These are phyloP conservation scores for Clarireedia paspali DNA, from an alignment of 2,329 filamentous ascomycete genomes.

Conservation along the genomic window DNA sequence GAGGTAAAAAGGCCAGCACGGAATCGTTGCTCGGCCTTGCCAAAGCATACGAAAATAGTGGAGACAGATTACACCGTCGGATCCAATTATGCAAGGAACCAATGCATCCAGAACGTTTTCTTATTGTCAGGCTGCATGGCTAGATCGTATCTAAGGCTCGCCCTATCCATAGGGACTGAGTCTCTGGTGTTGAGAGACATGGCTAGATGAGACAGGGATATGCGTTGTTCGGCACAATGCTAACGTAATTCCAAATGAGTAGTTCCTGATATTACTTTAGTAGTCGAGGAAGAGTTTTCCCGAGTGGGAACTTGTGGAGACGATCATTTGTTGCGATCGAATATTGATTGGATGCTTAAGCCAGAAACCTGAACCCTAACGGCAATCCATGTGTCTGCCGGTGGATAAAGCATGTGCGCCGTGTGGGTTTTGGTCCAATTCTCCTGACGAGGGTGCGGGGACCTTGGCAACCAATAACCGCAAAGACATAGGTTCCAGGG, in stretches of 20 bases:
- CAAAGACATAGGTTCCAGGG: background rate
- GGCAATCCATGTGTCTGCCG: background rate
- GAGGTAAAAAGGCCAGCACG: background rate
- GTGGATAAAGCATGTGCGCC: background rate
- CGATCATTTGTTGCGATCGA: background rate
- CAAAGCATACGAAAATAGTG: slow-evolving; percentile 1
- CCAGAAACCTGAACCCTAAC: slow-evolving; percentile 3
- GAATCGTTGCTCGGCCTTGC: background rate
- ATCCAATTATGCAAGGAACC: background rate
- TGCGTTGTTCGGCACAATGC: background rate
- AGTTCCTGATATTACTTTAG: background rate
- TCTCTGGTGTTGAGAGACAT: background rate
- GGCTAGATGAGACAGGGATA: background rate
- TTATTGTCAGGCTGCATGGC: slow-evolving; percentile 1
- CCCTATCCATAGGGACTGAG: background rate
- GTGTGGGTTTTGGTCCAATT: background rate
- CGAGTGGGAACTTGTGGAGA: slow-evolving; percentile 1
- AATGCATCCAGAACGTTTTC: slow-evolving; percentile 6
- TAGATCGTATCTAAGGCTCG: background rate
- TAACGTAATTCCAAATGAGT: background rate
- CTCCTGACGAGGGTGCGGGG: background rate
- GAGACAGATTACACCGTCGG: slow-evolving; percentile 1
- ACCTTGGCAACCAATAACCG: background rate
- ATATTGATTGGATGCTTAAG: slow-evolving; percentile 6
- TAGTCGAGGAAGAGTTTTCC: background rate